A percentile compares a stretch with the other conserved stretches of the same genome.
Evolutionary conservation across 805 yeast species (phyloP).

Genomic region (Teunomyces aglyptinius): DNA sequence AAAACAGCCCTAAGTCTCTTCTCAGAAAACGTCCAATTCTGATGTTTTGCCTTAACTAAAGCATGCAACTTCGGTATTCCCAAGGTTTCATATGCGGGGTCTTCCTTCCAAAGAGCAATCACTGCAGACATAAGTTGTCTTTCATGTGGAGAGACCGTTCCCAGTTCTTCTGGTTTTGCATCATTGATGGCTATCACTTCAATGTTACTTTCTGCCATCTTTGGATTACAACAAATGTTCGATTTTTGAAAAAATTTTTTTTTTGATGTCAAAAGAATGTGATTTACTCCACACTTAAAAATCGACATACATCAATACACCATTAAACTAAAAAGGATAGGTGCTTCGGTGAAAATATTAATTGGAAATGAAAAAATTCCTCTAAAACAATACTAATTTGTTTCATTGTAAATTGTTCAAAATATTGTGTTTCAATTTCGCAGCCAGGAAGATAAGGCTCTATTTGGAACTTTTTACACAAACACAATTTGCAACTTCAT

Average conservation of each 20-base stretch:
- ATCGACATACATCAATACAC: not conserved
- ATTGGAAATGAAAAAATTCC: not conserved
- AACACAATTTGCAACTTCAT: not conserved
- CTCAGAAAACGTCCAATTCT: conserved; percentile 63
- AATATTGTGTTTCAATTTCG: not conserved
- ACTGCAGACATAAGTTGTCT: conserved; percentile 60
- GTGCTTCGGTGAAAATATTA: no score
- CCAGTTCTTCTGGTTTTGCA: conserved; percentile 16
- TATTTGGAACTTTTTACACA: not conserved
- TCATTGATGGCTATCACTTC: conserved; percentile 41
- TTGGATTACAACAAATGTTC: not conserved
- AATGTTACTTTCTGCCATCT: conserved; percentile 14
- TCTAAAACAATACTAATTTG: no score
- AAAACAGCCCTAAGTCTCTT: conserved; percentile 54
- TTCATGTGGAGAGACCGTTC: conserved; percentile 50
- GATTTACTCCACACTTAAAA: not conserved
- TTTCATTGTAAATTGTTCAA: not conserved
- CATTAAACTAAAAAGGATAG: not conserved
- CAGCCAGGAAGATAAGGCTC: not conserved
- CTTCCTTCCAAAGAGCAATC: conserved; percentile 65
- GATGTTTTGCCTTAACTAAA: conserved; percentile 48
- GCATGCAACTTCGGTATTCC: conserved; percentile 54
- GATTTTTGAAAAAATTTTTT: not conserved
- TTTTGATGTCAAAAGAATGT: not conserved
- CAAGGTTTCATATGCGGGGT: conserved; percentile 58